Evolutionary conservation across 2,329 filamentous ascomycete species (phyloP), one percentile per base, ranked within the genome.

Genomic region (Parafenestella ontariensis): DNA sequence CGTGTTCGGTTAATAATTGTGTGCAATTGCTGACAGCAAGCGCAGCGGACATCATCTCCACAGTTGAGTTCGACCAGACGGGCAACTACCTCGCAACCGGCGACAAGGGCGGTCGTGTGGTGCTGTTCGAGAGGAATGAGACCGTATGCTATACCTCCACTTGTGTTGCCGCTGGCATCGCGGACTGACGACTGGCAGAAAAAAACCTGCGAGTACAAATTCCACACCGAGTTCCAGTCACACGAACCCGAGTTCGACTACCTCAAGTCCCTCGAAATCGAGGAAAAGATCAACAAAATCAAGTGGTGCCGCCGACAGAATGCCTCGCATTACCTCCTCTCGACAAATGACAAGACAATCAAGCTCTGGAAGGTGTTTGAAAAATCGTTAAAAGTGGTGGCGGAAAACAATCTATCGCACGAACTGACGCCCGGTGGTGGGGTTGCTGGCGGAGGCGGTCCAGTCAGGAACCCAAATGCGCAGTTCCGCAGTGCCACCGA

Each of bases 261-360:
- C 77, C 87, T 99, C 64, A 99, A 99, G 81, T 99, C 95, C 29
- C 85, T 99, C 68, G 95, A 99, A 80, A 99, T 99, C 74, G 95
- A 99, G 84, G 95, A 99, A 80, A 99, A 99, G 83, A 99, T 99
- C 85, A 99, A 99, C 85, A 99, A 99, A 84, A 99, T 99, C 82
- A 99, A 98, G 79, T 99, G 95, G 95, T 99, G 95, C 78, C 89
- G 90, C 74, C 89, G 95, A 79, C 94, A 98, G 80, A 99, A 99
- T 83, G 91, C 94, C 58, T 98, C 95, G 51, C 95, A 99, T 81
- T 99, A 96, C 78, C 87, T 99, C 47, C 87, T 99, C 52, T 98
- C 95, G 39, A 99, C 95, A 69, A 99, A 99, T 76, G 95, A 99
- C 83, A 99, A 99, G 84, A 99, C 95, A 37, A 99, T 99, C 85